A percentile compares a stretch with the other conserved stretches of the same genome.
Evolutionary conservation across 805 yeast genomes (phyloP).

Genomic region (Clavispora asparagi): DNA sequence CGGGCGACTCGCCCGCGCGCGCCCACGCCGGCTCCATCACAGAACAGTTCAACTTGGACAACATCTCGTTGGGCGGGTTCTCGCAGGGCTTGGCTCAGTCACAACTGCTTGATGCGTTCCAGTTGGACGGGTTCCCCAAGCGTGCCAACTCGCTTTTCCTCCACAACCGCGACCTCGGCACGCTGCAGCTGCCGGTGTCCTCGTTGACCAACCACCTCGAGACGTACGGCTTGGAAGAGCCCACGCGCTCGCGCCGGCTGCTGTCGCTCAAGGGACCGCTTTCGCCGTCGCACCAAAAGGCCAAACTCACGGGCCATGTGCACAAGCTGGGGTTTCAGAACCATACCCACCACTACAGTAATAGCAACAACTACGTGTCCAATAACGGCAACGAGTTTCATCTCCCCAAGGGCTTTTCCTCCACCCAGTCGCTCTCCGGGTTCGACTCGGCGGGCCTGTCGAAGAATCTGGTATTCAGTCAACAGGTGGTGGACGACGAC

Average conservation of each 20-base stretch:
- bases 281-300: slow-evolving; percentile 8
- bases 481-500: not conserved
- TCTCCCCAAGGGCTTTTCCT: not conserved
- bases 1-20: slow-evolving; percentile 1
- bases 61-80: slow-evolving; percentile 15
- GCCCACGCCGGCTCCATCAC: slow-evolving; percentile 1
- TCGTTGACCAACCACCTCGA: slow-evolving; percentile 28
- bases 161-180: slow-evolving; percentile 2
- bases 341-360: not conserved
- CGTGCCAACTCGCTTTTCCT: slow-evolving; percentile 15
- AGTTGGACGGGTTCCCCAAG: slow-evolving; percentile 9
- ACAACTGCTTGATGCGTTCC: slow-evolving; percentile 1
- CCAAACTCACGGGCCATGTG: slow-evolving; percentile 15
- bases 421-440: slow-evolving; percentile 1
- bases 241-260: slow-evolving; percentile 4
- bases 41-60: slow-evolving; percentile 11
- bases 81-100: slow-evolving; percentile 2
- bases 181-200: slow-evolving; percentile 11
- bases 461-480: not conserved
- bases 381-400: slow-evolving; percentile 6
- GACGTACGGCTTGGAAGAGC: slow-evolving; percentile 17
- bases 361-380: not conserved
- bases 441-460: slow-evolving; percentile 1
- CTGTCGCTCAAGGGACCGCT: slow-evolving; percentile 6
- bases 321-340: slow-evolving; percentile 10